phyloP scores from a whole-genome alignment of 2,329 filamentous ascomycete genomes.

The Thermothelomyces thermophilus region DNA sequence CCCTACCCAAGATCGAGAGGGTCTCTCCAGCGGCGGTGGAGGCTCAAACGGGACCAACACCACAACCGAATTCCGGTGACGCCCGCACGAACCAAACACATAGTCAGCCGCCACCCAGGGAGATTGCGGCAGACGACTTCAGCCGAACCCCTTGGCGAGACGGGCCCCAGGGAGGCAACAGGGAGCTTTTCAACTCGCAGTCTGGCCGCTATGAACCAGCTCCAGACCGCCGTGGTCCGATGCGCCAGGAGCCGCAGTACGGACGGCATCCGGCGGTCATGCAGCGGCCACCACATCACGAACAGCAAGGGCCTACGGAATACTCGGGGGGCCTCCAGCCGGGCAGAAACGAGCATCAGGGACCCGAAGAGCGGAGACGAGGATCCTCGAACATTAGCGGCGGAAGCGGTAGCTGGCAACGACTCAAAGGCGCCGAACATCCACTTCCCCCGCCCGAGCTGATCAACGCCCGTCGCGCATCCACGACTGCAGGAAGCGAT shows the following conservation, averaged over 20 bases:
- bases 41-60: constrained; percentile 35
- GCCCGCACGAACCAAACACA: constrained; percentile 48
- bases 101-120: constrained; percentile 56
- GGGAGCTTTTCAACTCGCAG: constrained; percentile 90
- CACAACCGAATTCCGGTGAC: constrained; percentile 43
- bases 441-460: constrained; percentile 38
- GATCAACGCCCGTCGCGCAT: constrained; percentile 40
- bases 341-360: constrained; percentile 59
- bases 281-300: constrained; percentile 61
- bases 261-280: constrained; percentile 70
- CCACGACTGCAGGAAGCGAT: constrained; percentile 45
- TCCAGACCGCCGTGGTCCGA: constrained; percentile 64
- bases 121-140: constrained; percentile 92
- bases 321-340: constrained; percentile 84
- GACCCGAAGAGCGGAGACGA: constrained; percentile 65
- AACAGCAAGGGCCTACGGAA: constrained; percentile 63
- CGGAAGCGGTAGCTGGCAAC: constrained; percentile 66
- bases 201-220: constrained; percentile 91
- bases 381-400: constrained; percentile 90
- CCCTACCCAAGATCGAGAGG: constrained; percentile 78
- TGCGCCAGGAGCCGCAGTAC: constrained; percentile 54
- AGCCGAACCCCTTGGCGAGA: constrained; percentile 78
- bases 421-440: constrained; percentile 42
- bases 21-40: constrained; percentile 64
- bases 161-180: constrained; percentile 51